Percentiles rank a stretch among this genome's conserved stretches.
These are phyloP conservation scores for Stagonosporopsis rhizophila DNA, from an alignment of 2,329 filamentous ascomycete genomes.

Conservation along the genomic window DNA sequence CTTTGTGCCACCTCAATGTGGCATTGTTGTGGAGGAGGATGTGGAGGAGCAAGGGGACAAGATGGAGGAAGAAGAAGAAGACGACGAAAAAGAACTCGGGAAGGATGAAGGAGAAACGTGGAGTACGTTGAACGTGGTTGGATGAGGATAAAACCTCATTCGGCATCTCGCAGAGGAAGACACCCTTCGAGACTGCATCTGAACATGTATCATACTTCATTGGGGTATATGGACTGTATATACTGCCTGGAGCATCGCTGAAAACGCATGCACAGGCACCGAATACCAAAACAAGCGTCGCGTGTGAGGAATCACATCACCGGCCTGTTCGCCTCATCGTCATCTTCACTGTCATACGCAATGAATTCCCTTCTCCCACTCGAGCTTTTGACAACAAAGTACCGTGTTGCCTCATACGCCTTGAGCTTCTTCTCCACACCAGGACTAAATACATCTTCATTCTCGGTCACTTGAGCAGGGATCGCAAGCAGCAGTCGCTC, in stretches of 20 bases:
- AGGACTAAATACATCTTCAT: slow-evolving; percentile 24
- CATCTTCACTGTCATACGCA: slow-evolving; percentile 40
- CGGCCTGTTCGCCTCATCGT: slow-evolving; percentile 43
- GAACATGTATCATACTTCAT: slow-evolving; percentile 22
- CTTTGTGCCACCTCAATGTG: not conserved
- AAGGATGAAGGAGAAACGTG: not conserved
- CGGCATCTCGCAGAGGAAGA: slow-evolving; percentile 12
- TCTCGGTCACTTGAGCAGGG: slow-evolving; percentile 4
- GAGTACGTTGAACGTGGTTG: not conserved
- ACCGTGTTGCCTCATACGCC: slow-evolving; percentile 29
- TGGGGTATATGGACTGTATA: slow-evolving; percentile 18
- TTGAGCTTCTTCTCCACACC: slow-evolving; percentile 38
- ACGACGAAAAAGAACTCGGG: no score
- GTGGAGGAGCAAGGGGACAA: not conserved
- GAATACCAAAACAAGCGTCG: slow-evolving; percentile 3
- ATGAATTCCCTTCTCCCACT: slow-evolving; percentile 32
- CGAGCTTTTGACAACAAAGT: slow-evolving; percentile 25
- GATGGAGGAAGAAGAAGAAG: not conserved
- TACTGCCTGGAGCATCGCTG: slow-evolving; percentile 22
- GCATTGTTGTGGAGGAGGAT: not conserved
- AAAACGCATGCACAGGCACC: slow-evolving; percentile 22
- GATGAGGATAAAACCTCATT: slow-evolving; percentile 8
- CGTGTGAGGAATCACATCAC: slow-evolving; percentile 38
- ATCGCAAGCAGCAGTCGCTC: slow-evolving; percentile 34
- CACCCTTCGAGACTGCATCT: slow-evolving; percentile 11